A percentile compares a stretch with the other conserved stretches of the same genome.
These are phyloP conservation scores for Coemansia sp. DNA, from an alignment of 192 early-diverging fungal genomes.

Conservation along the genomic window DNA sequence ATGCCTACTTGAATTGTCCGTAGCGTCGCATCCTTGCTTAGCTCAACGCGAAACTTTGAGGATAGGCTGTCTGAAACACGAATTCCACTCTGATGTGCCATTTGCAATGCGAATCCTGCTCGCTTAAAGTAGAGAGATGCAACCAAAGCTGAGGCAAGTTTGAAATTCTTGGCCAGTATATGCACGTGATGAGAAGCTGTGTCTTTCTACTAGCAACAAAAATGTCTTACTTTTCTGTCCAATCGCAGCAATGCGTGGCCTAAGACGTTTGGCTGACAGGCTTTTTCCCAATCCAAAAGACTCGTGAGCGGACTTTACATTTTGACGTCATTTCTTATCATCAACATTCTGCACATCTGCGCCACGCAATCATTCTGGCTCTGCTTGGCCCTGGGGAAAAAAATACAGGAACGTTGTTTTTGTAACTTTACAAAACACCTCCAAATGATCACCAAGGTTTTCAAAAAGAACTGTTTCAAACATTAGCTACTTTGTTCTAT, in stretches of 20 bases:
- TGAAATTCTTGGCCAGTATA: background rate
- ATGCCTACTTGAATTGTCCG: slow-evolving; percentile 57
- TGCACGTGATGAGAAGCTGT: background rate
- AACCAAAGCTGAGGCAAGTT: no score
- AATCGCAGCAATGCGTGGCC: background rate
- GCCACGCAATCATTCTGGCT: background rate
- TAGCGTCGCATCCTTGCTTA: slow-evolving; percentile 15
- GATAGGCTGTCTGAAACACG: slow-evolving; percentile 30
- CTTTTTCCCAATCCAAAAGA: background rate
- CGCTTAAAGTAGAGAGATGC: background rate
- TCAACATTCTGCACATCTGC: background rate
- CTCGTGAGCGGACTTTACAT: background rate
- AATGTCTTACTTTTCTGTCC: background rate
- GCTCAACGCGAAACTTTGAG: slow-evolving; percentile 19
- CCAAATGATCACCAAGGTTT: background rate
- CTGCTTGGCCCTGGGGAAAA: background rate
- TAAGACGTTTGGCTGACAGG: background rate
- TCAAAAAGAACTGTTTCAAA: no score
- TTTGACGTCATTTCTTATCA: background rate
- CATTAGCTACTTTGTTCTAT: no score
- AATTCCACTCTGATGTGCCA: slow-evolving; percentile 54
- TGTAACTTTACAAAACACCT: background rate
- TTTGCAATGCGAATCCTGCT: slow-evolving; percentile 6
- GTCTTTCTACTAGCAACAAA: no score
- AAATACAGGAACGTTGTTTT: background rate